Evolutionary conservation across 805 yeast species (phyloP).

Genomic region (Candida vartiovaarae): DNA sequence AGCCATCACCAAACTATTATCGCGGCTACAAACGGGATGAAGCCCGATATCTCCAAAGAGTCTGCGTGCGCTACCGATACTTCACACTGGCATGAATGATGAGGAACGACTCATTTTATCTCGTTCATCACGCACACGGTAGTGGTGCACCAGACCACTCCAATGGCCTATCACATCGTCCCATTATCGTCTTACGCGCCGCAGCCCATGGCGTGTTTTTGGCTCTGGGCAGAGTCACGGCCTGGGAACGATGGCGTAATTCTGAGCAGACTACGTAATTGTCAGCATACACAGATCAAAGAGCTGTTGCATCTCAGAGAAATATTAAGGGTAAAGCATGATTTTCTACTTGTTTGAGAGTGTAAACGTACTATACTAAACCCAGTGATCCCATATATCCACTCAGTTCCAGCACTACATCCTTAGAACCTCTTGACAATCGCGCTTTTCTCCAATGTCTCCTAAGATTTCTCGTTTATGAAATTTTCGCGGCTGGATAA

Average conservation of each 20-base stretch:
- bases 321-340: background rate
- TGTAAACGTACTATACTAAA: background rate
- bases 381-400: no score
- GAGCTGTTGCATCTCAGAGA: background rate
- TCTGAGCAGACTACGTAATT: background rate
- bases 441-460: no score
- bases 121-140: no score
- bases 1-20: background rate
- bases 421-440: no score
- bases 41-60: background rate
- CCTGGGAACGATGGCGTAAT: background rate
- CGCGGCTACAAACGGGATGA: background rate
- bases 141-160: background rate
- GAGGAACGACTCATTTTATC: background rate
- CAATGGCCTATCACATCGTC: conserved; percentile 9
- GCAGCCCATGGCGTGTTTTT: background rate
- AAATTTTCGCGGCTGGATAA: conserved; percentile 1
- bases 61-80: background rate
- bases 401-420: no score
- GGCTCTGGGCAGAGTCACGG: background rate
- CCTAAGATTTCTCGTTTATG: conserved; percentile 1
- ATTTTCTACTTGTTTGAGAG: background rate
- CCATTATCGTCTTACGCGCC: conserved; percentile 6
- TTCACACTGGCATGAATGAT: background rate
- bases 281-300: background rate